Base-by-base conservation (phyloP, 2,329 filamentous ascomycete species). In the Colletotrichum melonis region DNA sequence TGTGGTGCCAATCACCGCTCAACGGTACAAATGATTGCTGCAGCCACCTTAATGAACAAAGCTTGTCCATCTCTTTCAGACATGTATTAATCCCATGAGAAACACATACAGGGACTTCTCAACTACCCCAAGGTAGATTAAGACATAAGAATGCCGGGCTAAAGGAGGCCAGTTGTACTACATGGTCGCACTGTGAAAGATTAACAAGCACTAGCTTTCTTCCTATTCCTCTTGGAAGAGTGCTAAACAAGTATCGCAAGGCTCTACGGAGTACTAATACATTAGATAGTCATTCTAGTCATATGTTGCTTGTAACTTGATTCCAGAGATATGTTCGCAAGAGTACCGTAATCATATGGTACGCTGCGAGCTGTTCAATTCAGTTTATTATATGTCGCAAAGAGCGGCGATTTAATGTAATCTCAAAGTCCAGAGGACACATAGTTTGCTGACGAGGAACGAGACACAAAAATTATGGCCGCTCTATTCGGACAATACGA, bases 1-100 rank as follows among this genome's bases (percentile, higher is more conserved):
- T 65, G 54, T 65, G 28, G 56, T 56, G 49, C 60, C 46, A 70
- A 73, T 70, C 71, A 70, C 32, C 22, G n/a, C 49, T 38, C 26
- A 9, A 42, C 24, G 22, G 24, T 56, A 32, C 49, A 22, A 8
- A 32, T 58, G 28, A 19, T 32, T 58, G 54, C 54, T 14, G 30
- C 32, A 46, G 38, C 22, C 24, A 57, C 22, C 63, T 35, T 30
- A 9, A 30, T 38, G 5, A 9, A n/a, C 32, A 38, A 56, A 64
- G 22, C 63, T 56, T 42, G 22, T 42, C n/a, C n/a, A 42, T 28
- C 4, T 22, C 22, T 8, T 49, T 49, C 59, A 46, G 16, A 62
- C n/a, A 16, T 26, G 1, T 7, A 14, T 8, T 6, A 35, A 63
- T 32, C 26, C 11, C 12, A 35, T 22, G 5, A 46, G 11, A 12